Conservation (phyloP, 192 early-diverging fungal species). For the Umbelopsis sp. region DNA sequence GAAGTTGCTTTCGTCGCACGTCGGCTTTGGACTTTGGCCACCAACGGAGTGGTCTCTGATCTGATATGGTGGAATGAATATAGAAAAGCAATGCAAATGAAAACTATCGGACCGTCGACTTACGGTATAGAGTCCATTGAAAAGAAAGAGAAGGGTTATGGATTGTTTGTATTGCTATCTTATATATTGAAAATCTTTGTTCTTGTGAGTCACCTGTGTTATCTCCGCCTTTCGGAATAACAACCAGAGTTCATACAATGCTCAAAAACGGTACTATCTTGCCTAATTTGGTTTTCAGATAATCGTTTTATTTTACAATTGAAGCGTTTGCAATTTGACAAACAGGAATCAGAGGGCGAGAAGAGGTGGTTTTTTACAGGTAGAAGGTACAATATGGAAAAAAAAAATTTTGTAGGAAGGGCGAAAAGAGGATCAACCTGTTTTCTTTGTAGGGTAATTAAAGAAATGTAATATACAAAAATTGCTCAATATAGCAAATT, state of each 20-base stretch:
- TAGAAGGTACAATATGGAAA: neutral
- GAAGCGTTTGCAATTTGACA: neutral
- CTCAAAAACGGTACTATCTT: too few species aligned
- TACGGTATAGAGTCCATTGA: slow-evolving; percentile 6
- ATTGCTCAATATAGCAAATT: too few species aligned
- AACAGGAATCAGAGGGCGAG: too few species aligned
- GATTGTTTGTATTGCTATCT: neutral
- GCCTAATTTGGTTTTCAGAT: too few species aligned
- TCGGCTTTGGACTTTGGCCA: neutral
- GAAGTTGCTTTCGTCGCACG: slow-evolving; percentile 10
- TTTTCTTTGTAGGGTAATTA: too few species aligned
- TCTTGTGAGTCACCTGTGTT: slow-evolving; percentile 1
- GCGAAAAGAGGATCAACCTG: slow-evolving; percentile 13
- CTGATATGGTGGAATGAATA: neutral
- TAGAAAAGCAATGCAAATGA: neutral
- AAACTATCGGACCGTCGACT: neutral
- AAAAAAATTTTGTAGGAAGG: neutral
- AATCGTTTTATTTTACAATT: too few species aligned
- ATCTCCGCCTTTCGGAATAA: slow-evolving; percentile 12
- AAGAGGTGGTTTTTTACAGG: neutral
- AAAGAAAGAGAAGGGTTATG: neutral
- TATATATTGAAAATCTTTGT: neutral
- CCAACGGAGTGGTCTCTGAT: slow-evolving; percentile 15
- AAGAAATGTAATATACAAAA: too few species aligned
- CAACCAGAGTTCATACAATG: too few species aligned